A percentile compares a stretch with the other conserved stretches of the same genome.
phyloP scores from a whole-genome alignment of 2,329 filamentous ascomycete genomes.

The Passalora sequoiae region DNA sequence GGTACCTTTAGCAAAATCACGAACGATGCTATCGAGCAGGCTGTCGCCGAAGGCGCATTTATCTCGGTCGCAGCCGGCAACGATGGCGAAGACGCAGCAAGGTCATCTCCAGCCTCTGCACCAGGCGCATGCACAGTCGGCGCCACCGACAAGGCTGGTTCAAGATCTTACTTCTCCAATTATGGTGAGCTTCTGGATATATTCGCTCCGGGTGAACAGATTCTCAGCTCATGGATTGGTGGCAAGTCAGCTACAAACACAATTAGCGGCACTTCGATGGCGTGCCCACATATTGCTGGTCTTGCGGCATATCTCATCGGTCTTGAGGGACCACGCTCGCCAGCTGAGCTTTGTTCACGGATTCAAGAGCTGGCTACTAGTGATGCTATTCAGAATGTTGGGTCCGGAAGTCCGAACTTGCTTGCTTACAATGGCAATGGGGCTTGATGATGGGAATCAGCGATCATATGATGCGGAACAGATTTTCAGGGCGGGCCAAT shows the following conservation, averaged over 20 bases:
- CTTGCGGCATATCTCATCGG: conserved; percentile 22
- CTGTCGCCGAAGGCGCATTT: conserved; percentile 37
- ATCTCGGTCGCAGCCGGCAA: conserved; percentile 37
- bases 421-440: conserved; percentile 13
- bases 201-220: conserved; percentile 47
- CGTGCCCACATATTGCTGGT: conserved; percentile 20
- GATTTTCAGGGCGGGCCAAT: no score
- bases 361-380: conserved; percentile 10
- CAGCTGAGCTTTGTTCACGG: conserved; percentile 10
- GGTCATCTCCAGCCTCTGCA: conserved; percentile 34
- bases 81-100: conserved; percentile 27
- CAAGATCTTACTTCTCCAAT: conserved; percentile 37
- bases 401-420: conserved; percentile 10
- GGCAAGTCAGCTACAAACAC: conserved; percentile 43
- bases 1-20: conserved; percentile 35
- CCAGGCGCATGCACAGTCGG: conserved; percentile 36
- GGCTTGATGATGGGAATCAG: no score
- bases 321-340: conserved; percentile 9
- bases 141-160: conserved; percentile 30
- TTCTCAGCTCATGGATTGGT: conserved; percentile 47
- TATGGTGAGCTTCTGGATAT: conserved; percentile 37
- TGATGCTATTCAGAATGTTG: conserved; percentile 10
- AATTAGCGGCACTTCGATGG: conserved; percentile 47
- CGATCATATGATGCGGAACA: no score
- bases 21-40: conserved; percentile 37